phyloP scores from a whole-genome alignment of 148 eudicot species.

The Heliamphora exappendiculata region DNA sequence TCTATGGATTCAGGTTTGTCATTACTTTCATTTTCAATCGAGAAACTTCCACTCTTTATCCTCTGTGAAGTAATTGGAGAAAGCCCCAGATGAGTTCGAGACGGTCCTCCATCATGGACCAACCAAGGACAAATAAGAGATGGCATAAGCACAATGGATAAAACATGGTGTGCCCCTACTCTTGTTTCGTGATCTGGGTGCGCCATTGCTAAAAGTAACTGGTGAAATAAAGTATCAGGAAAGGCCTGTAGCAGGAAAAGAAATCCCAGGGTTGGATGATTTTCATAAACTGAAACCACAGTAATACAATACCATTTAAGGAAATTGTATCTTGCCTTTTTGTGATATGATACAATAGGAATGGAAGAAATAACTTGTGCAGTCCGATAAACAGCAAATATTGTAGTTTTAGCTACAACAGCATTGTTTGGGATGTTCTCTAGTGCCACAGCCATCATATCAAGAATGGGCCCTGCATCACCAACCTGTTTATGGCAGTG shows the following conservation, averaged over 20 bases:
- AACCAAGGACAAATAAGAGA: slow-evolving; percentile 48
- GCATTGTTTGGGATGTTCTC: slow-evolving; percentile 58
- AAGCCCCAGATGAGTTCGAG: slow-evolving; percentile 12
- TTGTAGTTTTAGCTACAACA: slow-evolving; percentile 48
- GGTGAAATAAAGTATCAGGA: slow-evolving; percentile 87
- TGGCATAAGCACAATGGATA: slow-evolving; percentile 73
- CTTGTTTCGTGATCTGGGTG: slow-evolving; percentile 83
- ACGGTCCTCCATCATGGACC: slow-evolving; percentile 23
- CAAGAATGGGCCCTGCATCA: slow-evolving; percentile 77
- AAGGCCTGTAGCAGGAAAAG: slow-evolving; percentile 44
- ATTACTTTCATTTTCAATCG: slow-evolving; percentile 36
- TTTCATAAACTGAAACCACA: not conserved
- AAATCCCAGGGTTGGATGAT: slow-evolving; percentile 12
- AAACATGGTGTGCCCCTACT: slow-evolving; percentile 51
- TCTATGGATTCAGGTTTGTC: slow-evolving; percentile 18
- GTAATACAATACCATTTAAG: slow-evolving; percentile 4
- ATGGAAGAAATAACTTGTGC: slow-evolving; percentile 54
- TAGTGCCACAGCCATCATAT: slow-evolving; percentile 74
- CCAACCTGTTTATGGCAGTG: slow-evolving; percentile 47
- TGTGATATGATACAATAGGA: slow-evolving; percentile 62
- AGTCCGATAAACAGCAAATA: slow-evolving; percentile 55
- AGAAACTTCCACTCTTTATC: slow-evolving; percentile 28
- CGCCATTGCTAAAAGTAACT: slow-evolving; percentile 71
- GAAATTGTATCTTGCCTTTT: slow-evolving; percentile 37
- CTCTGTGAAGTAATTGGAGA: slow-evolving; percentile 14